Evolutionary conservation across 495 filamentous ascomycete species (phyloP), one percentile per base, ranked within the genome.

Genomic region (Darksidea phi): DNA sequence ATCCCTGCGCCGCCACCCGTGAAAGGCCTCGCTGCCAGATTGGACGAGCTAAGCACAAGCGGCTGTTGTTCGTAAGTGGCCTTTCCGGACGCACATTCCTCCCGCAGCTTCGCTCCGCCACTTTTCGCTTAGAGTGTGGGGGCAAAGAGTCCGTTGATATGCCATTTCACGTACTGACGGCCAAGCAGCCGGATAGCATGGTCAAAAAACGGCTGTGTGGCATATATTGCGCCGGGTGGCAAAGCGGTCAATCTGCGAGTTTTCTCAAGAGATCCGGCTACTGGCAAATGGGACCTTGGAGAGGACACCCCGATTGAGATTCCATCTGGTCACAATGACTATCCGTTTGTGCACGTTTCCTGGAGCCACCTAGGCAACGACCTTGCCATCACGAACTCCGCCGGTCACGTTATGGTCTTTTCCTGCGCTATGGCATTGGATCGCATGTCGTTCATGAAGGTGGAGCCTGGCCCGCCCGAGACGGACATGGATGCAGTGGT

Each of bases 141-240:
- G 28, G 10, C 28, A 10, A 10, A 32, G 28, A 32, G 28, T 32
- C 28, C 10, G 28, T 32, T 32, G 4, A 32, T 32, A 26, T 34
- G 37, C n/a, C 48, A 41, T 49, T 37, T 28, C 36, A 50, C 38
- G 8, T 18, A 18, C 54, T 49, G 12, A 61, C 17, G 0, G 6
- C 1, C 21, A 23, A 13, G 10, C 66, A 96, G 91, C 66, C 86
- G 82, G 61, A 81, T 97, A 53, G 86, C 87, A 48, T 97, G 95
- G 95, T 96, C 94, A 17, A 89, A 86, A 57, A 78, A 85, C 69
- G 94, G 94, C 55, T 90, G 85, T 67, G 88, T 97, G 71, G 93
- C 93, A 26, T 86, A 86, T 56, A 87, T 97, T 66, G 81, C 85
- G 21, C 73, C 81, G n/a, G 84, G 89, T 71, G 86, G 87, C 21